Conservation (phyloP, 352 stramenopile genomes). For the Phytophthora sojae region DNA sequence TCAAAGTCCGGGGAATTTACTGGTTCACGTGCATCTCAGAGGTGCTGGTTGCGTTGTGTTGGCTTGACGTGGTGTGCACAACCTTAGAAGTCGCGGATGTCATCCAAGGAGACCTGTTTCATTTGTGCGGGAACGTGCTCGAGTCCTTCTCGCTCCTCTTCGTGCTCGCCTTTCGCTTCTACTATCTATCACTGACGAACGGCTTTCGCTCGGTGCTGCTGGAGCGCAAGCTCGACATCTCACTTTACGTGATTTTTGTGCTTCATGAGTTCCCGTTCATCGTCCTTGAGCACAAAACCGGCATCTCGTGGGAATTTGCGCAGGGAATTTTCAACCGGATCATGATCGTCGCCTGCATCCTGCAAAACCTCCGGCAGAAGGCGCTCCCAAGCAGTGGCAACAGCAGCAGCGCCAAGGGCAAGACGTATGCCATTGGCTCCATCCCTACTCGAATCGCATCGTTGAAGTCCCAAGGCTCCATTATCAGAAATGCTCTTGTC, state of each 20-base stretch:
- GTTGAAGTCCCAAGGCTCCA: neutral
- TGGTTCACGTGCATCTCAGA: neutral
- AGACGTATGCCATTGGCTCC: neutral
- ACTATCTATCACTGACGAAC: neutral
- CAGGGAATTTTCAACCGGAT: neutral
- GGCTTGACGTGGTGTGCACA: neutral
- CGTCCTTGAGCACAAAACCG: neutral
- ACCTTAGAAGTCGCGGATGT: neutral
- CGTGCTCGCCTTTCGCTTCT: neutral
- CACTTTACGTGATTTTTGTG: neutral
- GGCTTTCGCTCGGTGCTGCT: neutral
- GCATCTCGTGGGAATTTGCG: neutral
- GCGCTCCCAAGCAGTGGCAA: neutral
- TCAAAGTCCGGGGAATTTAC: neutral
- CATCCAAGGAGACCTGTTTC: neutral
- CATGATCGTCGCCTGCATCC: neutral
- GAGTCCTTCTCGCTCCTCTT: slow-evolving; percentile 1
- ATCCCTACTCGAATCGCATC: neutral
- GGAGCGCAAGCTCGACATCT: neutral
- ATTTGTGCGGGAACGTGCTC: neutral
- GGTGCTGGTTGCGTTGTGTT: neutral
- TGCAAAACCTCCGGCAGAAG: neutral
- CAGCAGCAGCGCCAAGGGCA: neutral
- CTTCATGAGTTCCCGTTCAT: neutral
- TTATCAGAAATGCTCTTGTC: neutral